Evolutionary conservation across 164 flowering plant genomes (phyloP).

Genomic region (Protea cynaroides): DNA sequence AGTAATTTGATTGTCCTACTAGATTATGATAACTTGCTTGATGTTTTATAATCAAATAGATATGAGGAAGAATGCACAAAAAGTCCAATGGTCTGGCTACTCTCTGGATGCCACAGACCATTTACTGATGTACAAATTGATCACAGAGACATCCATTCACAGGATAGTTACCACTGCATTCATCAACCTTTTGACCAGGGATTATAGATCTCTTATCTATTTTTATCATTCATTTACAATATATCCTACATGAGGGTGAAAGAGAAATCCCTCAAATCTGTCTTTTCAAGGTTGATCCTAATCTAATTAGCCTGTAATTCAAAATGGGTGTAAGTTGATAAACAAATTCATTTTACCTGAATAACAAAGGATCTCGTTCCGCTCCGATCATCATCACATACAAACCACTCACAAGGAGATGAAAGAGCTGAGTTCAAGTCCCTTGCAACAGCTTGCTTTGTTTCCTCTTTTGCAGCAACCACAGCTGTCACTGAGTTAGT

Average conservation of each 20-base stretch:
- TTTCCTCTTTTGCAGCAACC: constrained; percentile 95
- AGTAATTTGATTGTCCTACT: neutral
- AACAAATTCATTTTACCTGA: constrained; percentile 45
- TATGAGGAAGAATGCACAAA: neutral
- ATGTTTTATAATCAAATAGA: neutral
- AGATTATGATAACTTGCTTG: neutral
- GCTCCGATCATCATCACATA: constrained; percentile 76
- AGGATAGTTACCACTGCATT: neutral
- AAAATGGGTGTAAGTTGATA: neutral
- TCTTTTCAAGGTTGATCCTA: no score
- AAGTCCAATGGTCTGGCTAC: neutral
- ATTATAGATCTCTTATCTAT: neutral
- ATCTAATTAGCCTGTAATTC: neutral
- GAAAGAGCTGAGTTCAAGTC: constrained; percentile 61
- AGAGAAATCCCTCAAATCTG: neutral
- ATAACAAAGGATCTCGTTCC: constrained; percentile 79
- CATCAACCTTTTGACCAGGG: neutral
- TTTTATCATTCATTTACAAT: neutral
- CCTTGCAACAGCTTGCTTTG: constrained; percentile 89
- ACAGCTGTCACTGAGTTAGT: constrained; percentile 87
- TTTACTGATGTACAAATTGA: no score
- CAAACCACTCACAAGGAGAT: constrained; percentile 93
- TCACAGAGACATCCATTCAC: no score
- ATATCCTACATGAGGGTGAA: neutral
- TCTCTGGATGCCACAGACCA: no score